phyloP scores from a whole-genome alignment of 163 green algal species.

The Scenedesmus sp. region DNA sequence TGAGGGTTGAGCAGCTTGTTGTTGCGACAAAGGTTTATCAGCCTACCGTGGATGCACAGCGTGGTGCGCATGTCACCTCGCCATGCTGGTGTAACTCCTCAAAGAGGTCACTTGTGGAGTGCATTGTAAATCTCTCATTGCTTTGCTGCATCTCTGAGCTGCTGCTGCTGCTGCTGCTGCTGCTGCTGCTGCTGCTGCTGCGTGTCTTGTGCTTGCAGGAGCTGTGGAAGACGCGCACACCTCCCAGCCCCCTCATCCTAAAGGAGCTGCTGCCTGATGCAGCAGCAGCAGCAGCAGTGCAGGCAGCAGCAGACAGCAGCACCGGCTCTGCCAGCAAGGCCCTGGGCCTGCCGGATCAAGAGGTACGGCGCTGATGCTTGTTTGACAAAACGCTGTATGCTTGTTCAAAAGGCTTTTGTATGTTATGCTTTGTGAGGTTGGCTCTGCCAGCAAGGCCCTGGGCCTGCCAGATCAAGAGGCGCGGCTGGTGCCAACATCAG shows the following conservation, averaged over 20 bases:
- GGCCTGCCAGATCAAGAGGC: constrained; percentile 68
- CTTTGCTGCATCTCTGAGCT: too few relatives aligned
- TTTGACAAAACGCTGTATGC: too few relatives aligned
- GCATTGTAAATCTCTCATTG: too few relatives aligned
- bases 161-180: not conserved
- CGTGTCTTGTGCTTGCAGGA: constrained; percentile 63
- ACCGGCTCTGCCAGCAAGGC: constrained; percentile 44
- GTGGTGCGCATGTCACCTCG: too few relatives aligned
- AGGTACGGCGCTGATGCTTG: not conserved
- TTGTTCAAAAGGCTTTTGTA: too few relatives aligned
- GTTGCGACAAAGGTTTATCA: too few relatives aligned
- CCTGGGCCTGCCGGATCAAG: constrained; percentile 75
- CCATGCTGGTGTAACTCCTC: too few relatives aligned
- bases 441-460: constrained; percentile 57
- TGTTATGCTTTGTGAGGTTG: too few relatives aligned
- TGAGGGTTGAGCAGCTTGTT: too few relatives aligned
- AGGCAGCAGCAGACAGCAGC: constrained; percentile 11
- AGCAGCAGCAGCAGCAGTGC: constrained; percentile 1
- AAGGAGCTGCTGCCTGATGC: constrained; percentile 53
- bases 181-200: too few relatives aligned
- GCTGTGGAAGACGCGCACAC: constrained; percentile 84
- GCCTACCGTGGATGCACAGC: too few relatives aligned
- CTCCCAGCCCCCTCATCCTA: constrained; percentile 76
- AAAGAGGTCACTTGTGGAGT: too few relatives aligned
- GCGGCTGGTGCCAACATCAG: not conserved